Conservation (phyloP, 345 rosid genomes). For the Eucalyptus shirleyi region DNA sequence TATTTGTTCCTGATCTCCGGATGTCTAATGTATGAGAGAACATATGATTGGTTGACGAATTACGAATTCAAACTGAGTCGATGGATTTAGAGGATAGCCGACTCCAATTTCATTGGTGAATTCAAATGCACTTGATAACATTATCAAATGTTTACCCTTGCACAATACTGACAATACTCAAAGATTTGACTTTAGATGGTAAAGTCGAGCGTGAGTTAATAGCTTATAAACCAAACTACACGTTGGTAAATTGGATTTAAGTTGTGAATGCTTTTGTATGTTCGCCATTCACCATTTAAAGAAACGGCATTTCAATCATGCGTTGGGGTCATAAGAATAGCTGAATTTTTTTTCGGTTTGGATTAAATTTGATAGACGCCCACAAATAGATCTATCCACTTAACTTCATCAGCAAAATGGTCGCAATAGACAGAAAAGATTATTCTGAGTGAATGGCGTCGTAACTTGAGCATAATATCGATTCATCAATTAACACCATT, state of each 20-base stretch:
- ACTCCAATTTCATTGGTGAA: not conserved
- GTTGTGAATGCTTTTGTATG: not conserved
- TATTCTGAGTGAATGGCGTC: not conserved
- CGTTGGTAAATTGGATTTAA: not conserved
- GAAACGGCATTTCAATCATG: too few relatives aligned
- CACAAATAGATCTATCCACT: not conserved
- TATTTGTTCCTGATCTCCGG: not conserved
- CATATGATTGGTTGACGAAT: not conserved
- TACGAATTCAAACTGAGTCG: not conserved
- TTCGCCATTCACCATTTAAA: not conserved
- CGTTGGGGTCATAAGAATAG: too few relatives aligned
- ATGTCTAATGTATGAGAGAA: not conserved
- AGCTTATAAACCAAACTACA: not conserved
- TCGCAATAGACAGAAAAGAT: not conserved
- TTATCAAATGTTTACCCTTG: not conserved
- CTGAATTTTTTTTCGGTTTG: too few relatives aligned
- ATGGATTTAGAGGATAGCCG: not conserved
- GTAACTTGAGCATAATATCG: not conserved
- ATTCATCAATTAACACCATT: not conserved
- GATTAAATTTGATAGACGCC: not conserved
- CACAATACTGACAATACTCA: not conserved
- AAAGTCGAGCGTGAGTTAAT: not conserved
- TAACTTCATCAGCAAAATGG: not conserved
- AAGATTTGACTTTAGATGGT: not conserved
- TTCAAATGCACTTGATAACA: not conserved